phyloP scores from a whole-genome alignment of 768 basidiomycete species.

The Gelatoporia subvermispora region DNA sequence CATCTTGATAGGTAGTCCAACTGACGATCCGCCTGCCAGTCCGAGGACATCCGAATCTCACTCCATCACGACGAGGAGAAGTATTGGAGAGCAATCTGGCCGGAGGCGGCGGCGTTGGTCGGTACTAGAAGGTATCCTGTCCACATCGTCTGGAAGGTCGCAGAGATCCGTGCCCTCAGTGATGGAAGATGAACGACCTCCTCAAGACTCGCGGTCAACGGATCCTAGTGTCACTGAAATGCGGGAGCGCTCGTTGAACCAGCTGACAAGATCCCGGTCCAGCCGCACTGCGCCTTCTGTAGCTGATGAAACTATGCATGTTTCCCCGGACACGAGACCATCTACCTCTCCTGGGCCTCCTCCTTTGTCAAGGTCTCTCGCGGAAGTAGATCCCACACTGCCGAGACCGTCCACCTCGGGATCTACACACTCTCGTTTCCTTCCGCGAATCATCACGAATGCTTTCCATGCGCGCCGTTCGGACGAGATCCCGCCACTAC shows the following conservation, averaged over 20 bases:
- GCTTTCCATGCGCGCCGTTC: conserved; percentile 56
- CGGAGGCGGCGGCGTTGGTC: conserved; percentile 70
- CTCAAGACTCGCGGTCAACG: conserved; percentile 1
- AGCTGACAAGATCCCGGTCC: conserved; percentile 18
- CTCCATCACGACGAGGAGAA: conserved; percentile 21
- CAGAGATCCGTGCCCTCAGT: conserved; percentile 17
- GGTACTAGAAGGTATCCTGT: conserved; percentile 47
- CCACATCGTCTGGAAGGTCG: conserved; percentile 18
- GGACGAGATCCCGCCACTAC: conserved; percentile 44
- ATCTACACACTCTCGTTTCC: conserved; percentile 48
- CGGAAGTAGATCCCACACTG: too few relatives aligned
- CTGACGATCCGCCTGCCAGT: conserved; percentile 37
- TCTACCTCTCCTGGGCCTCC: conserved; percentile 28
- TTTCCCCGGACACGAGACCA: conserved; percentile 21
- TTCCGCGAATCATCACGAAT: conserved; percentile 66
- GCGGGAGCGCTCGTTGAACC: conserved; percentile 1
- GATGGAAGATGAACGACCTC: conserved; percentile 6
- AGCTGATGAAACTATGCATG: conserved; percentile 9
- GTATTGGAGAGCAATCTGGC: conserved; percentile 27
- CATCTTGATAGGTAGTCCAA: conserved; percentile 47
- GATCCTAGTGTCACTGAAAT: conserved; percentile 8
- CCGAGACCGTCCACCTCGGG: neutral
- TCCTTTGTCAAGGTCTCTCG: too few relatives aligned
- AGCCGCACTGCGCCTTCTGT: conserved; percentile 9
- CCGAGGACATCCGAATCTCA: conserved; percentile 43